These are phyloP conservation scores for Mallotus repandus DNA, from an alignment of 441 rosid genomes.

Conservation along the genomic window DNA sequence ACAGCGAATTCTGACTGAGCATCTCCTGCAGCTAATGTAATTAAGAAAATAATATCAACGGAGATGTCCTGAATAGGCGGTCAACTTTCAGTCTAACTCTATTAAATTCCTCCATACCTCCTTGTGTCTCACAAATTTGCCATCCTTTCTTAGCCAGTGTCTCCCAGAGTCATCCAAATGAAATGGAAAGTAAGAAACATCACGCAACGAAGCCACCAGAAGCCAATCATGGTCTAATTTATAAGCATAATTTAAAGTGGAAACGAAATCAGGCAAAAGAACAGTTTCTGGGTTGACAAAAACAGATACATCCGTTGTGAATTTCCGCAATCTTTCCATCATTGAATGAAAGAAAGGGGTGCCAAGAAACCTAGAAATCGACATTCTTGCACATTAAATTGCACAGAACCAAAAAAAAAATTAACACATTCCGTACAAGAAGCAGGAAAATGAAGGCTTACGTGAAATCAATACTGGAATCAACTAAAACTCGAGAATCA, in stretches of 20 bases:
- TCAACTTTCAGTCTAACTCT: conserved; percentile 26
- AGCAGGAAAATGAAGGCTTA: conserved; percentile 30
- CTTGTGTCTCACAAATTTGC: conserved; percentile 39
- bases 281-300: conserved; percentile 54
- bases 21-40: conserved; percentile 71
- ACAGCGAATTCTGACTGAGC: conserved; percentile 32
- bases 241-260: conserved; percentile 54
- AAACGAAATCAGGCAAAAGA: conserved; percentile 57
- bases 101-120: conserved; percentile 54
- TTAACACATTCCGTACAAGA: not conserved
- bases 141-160: conserved; percentile 57
- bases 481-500: conserved; percentile 62
- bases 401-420: not conserved
- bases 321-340: conserved; percentile 56
- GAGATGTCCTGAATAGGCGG: conserved; percentile 20
- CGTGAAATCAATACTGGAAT: conserved; percentile 78
- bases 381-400: conserved; percentile 11
- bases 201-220: conserved; percentile 58
- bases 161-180: conserved; percentile 49
- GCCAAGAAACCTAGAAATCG: conserved; percentile 63
- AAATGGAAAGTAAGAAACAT: conserved; percentile 53
- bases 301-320: conserved; percentile 48
- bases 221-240: conserved; percentile 65
- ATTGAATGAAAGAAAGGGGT: conserved; percentile 87
- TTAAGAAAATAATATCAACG: conserved; percentile 34